Conservation (phyloP, 108 stramenopile species). For the Cafeteria roenbergensis region DNA sequence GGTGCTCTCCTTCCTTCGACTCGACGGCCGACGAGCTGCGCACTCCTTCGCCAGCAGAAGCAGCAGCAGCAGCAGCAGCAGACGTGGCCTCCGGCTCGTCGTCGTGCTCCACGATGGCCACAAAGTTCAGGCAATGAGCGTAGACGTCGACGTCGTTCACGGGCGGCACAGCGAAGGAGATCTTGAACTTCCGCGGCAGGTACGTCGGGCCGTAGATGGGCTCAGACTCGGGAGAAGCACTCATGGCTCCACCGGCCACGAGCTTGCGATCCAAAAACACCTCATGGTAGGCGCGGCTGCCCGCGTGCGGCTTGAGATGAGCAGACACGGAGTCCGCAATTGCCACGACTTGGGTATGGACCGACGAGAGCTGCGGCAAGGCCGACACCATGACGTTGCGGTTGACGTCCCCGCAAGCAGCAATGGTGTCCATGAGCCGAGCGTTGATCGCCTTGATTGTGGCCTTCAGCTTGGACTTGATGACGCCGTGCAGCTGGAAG, state of each 20-base stretch:
- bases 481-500: constrained; percentile 91
- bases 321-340: constrained; percentile 30
- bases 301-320: constrained; percentile 51
- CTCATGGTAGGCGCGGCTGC: constrained; percentile 15
- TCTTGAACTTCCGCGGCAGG: constrained; percentile 95
- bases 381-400: constrained; percentile 81
- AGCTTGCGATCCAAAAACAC: constrained; percentile 42
- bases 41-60: background rate
- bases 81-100: constrained; percentile 38
- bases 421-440: constrained; percentile 80
- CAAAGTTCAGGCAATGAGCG: constrained; percentile 86
- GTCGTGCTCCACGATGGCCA: constrained; percentile 61
- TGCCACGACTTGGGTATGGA: constrained; percentile 62
- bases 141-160: constrained; percentile 91
- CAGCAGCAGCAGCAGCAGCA: too few relatives aligned
- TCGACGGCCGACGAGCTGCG: background rate
- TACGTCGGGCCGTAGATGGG: constrained; percentile 88
- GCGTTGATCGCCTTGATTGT: constrained; percentile 88
- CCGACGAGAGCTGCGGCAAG: constrained; percentile 42
- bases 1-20: too few relatives aligned
- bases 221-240: constrained; percentile 64
- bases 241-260: constrained; percentile 69
- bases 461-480: constrained; percentile 81
- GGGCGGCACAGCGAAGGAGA: constrained; percentile 83
- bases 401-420: constrained; percentile 90